phyloP scores from a whole-genome alignment of 1,284 basidiomycete genomes.

The Heterobasidion parviporum region DNA sequence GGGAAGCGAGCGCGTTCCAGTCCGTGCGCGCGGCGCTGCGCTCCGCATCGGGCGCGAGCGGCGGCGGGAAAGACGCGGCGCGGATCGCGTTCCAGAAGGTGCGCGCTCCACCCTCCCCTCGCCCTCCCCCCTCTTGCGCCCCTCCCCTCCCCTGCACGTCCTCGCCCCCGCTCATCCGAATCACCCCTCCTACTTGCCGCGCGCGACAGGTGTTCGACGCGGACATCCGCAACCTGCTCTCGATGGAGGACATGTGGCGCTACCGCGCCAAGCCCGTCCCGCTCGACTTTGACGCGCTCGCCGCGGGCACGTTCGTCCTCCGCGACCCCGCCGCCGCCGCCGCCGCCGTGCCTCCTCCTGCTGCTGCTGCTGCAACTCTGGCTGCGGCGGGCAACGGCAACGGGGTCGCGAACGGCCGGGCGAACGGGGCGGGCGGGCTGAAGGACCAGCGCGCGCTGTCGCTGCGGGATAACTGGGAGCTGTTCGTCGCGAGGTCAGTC shows the following conservation, averaged over 20 bases:
- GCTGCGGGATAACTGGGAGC: conserved; percentile 70
- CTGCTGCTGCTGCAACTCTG: no score
- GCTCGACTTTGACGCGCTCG: conserved; percentile 72
- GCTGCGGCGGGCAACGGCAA: no score
- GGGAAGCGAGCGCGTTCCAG: conserved; percentile 86
- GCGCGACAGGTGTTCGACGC: conserved; percentile 71
- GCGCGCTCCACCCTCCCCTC: conserved; percentile 1
- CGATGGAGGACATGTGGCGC: conserved; percentile 99
- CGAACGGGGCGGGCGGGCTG: conserved; percentile 30
- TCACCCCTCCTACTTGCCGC: background rate
- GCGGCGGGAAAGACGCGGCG: conserved; percentile 45
- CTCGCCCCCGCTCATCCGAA: background rate
- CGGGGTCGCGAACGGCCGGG: no score
- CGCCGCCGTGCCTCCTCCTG: no score
- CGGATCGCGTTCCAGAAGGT: conserved; percentile 84
- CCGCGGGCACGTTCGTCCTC: conserved; percentile 49
- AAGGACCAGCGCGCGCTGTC: conserved; percentile 77
- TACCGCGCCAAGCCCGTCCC: conserved; percentile 79
- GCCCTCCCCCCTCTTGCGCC: no score
- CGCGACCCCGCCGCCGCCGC: conserved; percentile 18
- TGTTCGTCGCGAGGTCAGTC: conserved; percentile 76
- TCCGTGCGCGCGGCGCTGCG: conserved; percentile 64
- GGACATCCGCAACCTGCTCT: conserved; percentile 84
- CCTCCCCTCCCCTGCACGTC: background rate
- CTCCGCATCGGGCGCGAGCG: conserved; percentile 19